Conservation (phyloP, 139 green algal genomes). For the Chlamydomonas eustigma region DNA sequence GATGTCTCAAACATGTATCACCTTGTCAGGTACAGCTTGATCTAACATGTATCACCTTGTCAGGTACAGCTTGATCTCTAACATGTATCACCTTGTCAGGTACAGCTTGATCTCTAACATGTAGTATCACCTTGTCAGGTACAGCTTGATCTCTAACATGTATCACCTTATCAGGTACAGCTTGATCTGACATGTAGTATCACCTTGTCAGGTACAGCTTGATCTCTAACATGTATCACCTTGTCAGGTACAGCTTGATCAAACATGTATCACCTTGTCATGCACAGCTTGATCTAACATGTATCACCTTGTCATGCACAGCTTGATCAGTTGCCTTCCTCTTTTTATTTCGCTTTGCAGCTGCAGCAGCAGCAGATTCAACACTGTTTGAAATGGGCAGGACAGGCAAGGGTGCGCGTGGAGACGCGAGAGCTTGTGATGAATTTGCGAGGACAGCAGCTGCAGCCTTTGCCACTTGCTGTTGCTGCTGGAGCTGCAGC, state of each 20-base stretch:
- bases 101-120: too few species aligned
- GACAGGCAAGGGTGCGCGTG: not conserved
- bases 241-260: too few species aligned
- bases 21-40: too few species aligned
- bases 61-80: not conserved
- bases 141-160: too few species aligned
- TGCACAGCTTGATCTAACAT: not conserved
- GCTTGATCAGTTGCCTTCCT: not conserved
- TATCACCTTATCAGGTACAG: too few species aligned
- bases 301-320: not conserved
- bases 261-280: too few species aligned
- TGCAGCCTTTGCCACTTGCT: not conserved
- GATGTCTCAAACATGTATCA: too few species aligned
- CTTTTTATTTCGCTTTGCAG: not conserved
- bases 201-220: not conserved
- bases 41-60: not conserved
- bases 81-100: not conserved
- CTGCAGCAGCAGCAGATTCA: not conserved
- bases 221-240: not conserved
- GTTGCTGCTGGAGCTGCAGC: not conserved
- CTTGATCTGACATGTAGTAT: too few species aligned
- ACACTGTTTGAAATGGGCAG: not conserved
- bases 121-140: too few species aligned
- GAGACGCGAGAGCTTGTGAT: not conserved
- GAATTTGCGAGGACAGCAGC: not conserved